These are phyloP conservation scores for Scortechinia acanthostroma DNA, from an alignment of 2,329 filamentous ascomycete genomes.

Conservation along the genomic window DNA sequence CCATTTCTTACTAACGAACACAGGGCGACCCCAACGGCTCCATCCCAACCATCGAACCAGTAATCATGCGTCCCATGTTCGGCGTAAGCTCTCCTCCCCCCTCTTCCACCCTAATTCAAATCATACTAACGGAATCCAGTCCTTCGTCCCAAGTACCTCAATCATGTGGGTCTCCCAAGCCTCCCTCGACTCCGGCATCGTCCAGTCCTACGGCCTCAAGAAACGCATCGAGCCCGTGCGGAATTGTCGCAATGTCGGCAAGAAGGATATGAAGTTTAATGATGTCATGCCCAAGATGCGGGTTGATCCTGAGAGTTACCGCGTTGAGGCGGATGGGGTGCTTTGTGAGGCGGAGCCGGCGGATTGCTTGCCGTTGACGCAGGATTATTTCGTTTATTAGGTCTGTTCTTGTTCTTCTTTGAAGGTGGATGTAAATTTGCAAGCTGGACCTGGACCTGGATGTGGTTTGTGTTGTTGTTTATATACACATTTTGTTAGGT, in stretches of 20 bases:
- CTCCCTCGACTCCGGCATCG: conserved; percentile 59
- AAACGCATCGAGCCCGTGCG: conserved; percentile 77
- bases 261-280: conserved; percentile 88
- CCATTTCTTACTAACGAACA: background rate
- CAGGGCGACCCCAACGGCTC: conserved; percentile 75
- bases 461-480: too few species aligned
- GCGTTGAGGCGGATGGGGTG: conserved; percentile 75
- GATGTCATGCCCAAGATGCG: conserved; percentile 76
- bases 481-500: too few species aligned
- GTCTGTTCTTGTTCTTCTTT: background rate
- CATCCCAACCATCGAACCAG: conserved; percentile 81
- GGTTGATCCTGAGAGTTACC: conserved; percentile 84
- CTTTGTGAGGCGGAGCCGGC: conserved; percentile 70
- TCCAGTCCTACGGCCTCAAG: conserved; percentile 66
- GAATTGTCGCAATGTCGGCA: conserved; percentile 68
- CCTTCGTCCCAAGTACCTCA: conserved; percentile 63
- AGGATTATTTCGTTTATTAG: conserved; percentile 71
- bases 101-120: conserved; percentile 3
- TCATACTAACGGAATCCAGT: conserved; percentile 11
- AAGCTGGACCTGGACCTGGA: conserved; percentile 1
- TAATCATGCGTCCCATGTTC: conserved; percentile 82
- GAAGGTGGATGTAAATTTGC: background rate
- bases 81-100: conserved; percentile 30
- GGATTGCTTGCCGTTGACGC: conserved; percentile 65
- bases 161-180: conserved; percentile 78